A percentile compares a stretch with the other conserved stretches of the same genome.
These are phyloP conservation scores for Talaromyces marneffei DNA, from an alignment of 2,329 filamentous ascomycete genomes.

Conservation along the genomic window DNA sequence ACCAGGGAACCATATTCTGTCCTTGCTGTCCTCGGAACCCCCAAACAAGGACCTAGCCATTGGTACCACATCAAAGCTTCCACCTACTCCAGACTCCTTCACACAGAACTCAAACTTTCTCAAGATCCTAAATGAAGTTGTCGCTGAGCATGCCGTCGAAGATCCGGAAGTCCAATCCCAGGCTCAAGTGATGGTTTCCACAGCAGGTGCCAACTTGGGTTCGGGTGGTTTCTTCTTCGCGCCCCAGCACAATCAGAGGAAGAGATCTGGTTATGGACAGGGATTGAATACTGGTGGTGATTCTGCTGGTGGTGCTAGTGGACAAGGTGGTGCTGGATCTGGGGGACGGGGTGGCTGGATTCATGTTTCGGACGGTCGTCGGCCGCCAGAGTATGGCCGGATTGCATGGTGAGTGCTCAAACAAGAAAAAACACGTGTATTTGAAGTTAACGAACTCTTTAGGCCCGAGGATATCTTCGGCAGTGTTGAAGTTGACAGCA, in stretches of 20 bases:
- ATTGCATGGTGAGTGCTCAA: slow-evolving; percentile 47
- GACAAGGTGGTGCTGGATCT: slow-evolving; percentile 54
- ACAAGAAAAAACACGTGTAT: background rate
- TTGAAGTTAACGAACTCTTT: background rate
- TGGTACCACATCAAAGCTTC: slow-evolving; percentile 50
- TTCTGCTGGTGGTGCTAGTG: slow-evolving; percentile 51
- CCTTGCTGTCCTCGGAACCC: slow-evolving; percentile 52
- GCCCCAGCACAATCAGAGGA: slow-evolving; percentile 25
- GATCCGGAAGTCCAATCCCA: slow-evolving; percentile 55
- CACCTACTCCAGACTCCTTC: slow-evolving; percentile 52
- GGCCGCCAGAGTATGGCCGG: slow-evolving; percentile 58
- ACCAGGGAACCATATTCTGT: slow-evolving; percentile 43
- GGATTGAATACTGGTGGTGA: slow-evolving; percentile 40
- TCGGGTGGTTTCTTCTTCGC: slow-evolving; percentile 47
- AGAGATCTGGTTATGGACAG: slow-evolving; percentile 25
- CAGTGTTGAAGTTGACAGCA: slow-evolving; percentile 55
- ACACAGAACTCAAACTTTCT: slow-evolving; percentile 53
- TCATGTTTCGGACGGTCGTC: slow-evolving; percentile 56
- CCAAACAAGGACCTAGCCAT: slow-evolving; percentile 50
- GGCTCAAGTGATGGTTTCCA: slow-evolving; percentile 55
- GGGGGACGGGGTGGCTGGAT: slow-evolving; percentile 57
- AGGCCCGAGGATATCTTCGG: slow-evolving; percentile 62
- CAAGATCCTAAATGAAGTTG: slow-evolving; percentile 50
- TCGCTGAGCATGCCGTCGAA: slow-evolving; percentile 48
- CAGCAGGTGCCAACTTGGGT: slow-evolving; percentile 50